phyloP scores from a whole-genome alignment of 345 rosid genomes.

The Camelina neglecta region DNA sequence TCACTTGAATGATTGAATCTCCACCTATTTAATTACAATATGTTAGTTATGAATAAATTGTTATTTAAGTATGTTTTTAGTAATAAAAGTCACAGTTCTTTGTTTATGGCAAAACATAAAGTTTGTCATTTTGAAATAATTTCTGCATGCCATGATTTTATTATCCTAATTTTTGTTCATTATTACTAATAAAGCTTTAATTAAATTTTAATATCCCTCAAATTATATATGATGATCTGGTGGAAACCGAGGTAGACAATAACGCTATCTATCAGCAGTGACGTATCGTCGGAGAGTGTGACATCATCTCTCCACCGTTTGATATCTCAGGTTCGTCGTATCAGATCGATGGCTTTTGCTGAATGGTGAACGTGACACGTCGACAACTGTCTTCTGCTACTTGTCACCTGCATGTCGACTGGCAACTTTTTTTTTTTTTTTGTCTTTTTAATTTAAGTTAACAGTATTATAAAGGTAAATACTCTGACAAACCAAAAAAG shows the following conservation, averaged over 20 bases:
- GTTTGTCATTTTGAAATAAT: neutral
- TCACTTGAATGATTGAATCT: too few species aligned
- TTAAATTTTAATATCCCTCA: too few species aligned
- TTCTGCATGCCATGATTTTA: neutral
- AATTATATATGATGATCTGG: too few species aligned
- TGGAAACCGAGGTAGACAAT: neutral
- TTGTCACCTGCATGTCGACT: slow-evolving; percentile 39
- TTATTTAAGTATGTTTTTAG: too few species aligned
- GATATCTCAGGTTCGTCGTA: slow-evolving; percentile 14
- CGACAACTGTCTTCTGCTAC: slow-evolving; percentile 34
- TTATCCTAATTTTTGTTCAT: neutral
- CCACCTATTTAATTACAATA: too few species aligned
- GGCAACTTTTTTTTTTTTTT: neutral
- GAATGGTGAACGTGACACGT: slow-evolving; percentile 33
- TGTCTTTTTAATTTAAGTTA: neutral
- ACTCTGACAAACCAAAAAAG: slow-evolving; percentile 14
- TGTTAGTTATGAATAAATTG: too few species aligned
- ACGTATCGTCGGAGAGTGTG: slow-evolving; percentile 24
- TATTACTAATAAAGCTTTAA: too few species aligned
- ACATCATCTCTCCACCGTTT: slow-evolving; percentile 27
- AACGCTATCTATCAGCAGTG: neutral
- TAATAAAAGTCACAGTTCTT: too few species aligned
- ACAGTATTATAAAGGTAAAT: slow-evolving; percentile 5
- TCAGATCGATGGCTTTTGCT: slow-evolving; percentile 13
- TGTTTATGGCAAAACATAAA: too few species aligned